phyloP scores from a whole-genome alignment of 2,329 filamentous ascomycete genomes.

The Neofusicoccum laricinum region DNA sequence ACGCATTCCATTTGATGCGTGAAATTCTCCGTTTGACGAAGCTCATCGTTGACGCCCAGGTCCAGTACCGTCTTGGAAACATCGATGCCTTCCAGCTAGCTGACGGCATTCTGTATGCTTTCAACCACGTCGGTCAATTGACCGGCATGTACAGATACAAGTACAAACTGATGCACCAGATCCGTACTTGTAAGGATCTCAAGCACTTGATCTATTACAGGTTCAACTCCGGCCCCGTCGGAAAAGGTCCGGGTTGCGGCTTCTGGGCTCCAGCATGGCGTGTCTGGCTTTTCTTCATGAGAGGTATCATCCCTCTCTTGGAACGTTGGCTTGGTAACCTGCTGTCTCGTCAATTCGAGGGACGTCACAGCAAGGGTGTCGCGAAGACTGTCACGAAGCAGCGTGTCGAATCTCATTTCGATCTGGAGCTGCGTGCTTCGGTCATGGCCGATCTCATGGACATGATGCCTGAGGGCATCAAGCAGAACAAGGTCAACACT shows the following conservation, averaged over 20 bases:
- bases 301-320: slow-evolving; percentile 92
- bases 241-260: slow-evolving; percentile 95
- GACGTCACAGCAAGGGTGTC: slow-evolving; percentile 96
- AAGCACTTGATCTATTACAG: slow-evolving; percentile 99
- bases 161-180: slow-evolving; percentile 99
- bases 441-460: slow-evolving; percentile 99
- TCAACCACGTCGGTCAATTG: slow-evolving; percentile 97
- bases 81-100: slow-evolving; percentile 98
- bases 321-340: slow-evolving; percentile 98
- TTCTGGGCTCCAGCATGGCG: slow-evolving; percentile 99
- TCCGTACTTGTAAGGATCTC: slow-evolving; percentile 96
- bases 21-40: slow-evolving; percentile 95
- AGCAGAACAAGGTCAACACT: slow-evolving; percentile 98
- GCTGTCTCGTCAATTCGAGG: slow-evolving; percentile 95
- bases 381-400: slow-evolving; percentile 99
- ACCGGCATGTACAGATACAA: slow-evolving; percentile 99
- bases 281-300: slow-evolving; percentile 99
- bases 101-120: slow-evolving; percentile 97
- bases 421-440: slow-evolving; percentile 92
- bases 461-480: slow-evolving; percentile 99
- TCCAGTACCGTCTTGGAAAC: slow-evolving; percentile 95
- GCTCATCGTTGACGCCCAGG: slow-evolving; percentile 96
- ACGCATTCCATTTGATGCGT: slow-evolving; percentile 98
- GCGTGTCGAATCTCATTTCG: slow-evolving; percentile 97
- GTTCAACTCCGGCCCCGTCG: slow-evolving; percentile 95